Base-by-base conservation (phyloP, 352 stramenopile genomes). In the Phytophthora meadii region DNA sequence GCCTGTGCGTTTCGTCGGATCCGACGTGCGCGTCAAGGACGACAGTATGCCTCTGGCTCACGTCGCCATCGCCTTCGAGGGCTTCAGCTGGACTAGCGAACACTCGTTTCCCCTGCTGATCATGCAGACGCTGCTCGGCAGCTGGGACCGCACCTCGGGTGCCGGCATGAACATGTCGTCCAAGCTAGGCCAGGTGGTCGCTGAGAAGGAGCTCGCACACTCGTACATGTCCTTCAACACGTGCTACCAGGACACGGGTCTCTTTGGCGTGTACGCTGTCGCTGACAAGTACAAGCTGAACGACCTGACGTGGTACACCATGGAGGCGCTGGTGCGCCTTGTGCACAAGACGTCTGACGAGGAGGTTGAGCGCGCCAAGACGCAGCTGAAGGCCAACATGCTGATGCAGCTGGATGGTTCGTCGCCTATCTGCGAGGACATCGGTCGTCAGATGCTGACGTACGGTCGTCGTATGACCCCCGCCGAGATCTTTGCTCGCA, bases 181-280 rank as follows among this genome's bases (percentile, higher is more conserved):
- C 34, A 96, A 97, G 70, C 81, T 99, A n/a, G 98, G 97, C 59
- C 92, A 99, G 80, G 93, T 97, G 64, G 86, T 99, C 7, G 97
- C 97, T 11, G 84, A 97, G 70, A 91, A 98, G 73, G 96, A 99
- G 76, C 83, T 98, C 32, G 97, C 96, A 40, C 97, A 99, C 85
- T 98, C 90, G 49, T 97, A 99, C 81, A 98, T 97, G 76, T 98
- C 97, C 27, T 99, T 99, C 87, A 99, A 99, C 89, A 99, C 97
- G 61, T 99, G 95, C 85, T 99, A 99, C 90, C 99, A 99, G 84
- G 98, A 99, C 80, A 99, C 97, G 37, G 98, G 98, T 61, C 89
- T 99, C 32, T 99, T 99, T 74, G 98, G 98, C 62, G 85, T 99
- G 37, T 99, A 99, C 85, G 90, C 95, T 52, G 94, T 99, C 58